Percentiles rank a stretch among this genome's conserved stretches.
phyloP scores from a whole-genome alignment of 2,329 filamentous ascomycete species.

The Sporothrix phasma region DNA sequence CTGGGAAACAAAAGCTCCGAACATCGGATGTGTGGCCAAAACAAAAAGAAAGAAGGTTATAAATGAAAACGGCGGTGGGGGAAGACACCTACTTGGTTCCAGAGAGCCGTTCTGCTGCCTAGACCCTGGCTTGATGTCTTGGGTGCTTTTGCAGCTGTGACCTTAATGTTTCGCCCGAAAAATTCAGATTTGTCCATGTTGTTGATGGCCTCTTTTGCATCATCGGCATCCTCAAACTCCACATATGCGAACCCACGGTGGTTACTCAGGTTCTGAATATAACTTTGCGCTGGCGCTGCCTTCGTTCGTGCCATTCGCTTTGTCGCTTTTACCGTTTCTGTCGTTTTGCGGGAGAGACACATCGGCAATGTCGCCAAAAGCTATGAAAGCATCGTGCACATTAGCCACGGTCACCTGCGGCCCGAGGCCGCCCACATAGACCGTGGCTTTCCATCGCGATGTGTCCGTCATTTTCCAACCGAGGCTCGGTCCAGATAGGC shows the following conservation, averaged over 20 bases:
- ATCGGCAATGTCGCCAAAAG: conserved; percentile 91
- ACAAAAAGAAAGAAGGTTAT: no score
- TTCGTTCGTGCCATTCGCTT: not conserved
- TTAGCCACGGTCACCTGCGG: conserved; percentile 63
- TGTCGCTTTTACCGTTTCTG: conserved; percentile 54
- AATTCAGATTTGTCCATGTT: conserved; percentile 98
- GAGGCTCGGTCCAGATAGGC: not conserved
- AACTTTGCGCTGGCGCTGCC: not conserved
- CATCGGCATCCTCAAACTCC: conserved; percentile 76
- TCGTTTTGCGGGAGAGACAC: conserved; percentile 86
- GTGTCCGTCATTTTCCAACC: conserved; percentile 64
- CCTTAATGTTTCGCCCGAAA: conserved; percentile 84
- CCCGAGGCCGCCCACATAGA: conserved; percentile 86
- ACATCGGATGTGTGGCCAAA: not conserved
- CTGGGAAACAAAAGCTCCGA: not conserved
- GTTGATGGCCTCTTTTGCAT: conserved; percentile 91
- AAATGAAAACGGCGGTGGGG: no score
- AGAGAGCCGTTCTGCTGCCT: conserved; percentile 87
- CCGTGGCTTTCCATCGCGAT: conserved; percentile 75
- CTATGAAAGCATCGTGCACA: conserved; percentile 84
- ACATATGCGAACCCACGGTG: conserved; percentile 96
- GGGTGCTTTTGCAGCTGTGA: conserved; percentile 82
- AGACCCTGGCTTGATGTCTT: conserved; percentile 81
- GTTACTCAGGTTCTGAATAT: not conserved
- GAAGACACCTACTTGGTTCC: conserved; percentile 70